phyloP scores from a whole-genome alignment of 495 filamentous ascomycete genomes.

The Neurospora africana region DNA sequence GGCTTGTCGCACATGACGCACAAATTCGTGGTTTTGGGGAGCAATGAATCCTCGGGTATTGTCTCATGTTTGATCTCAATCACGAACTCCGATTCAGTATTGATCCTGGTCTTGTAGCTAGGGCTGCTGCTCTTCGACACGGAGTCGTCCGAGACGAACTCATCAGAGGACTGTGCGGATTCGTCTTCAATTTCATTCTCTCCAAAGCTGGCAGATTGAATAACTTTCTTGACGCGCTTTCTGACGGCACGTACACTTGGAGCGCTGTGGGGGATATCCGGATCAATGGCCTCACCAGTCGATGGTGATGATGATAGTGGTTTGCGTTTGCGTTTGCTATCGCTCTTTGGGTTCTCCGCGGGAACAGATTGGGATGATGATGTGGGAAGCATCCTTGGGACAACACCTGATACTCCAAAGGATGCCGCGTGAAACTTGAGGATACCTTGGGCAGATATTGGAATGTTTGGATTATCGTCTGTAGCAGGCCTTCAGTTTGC shows the following conservation, averaged over 20 bases:
- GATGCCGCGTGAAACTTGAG: background rate
- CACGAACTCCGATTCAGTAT: background rate
- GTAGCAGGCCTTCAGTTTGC: background rate
- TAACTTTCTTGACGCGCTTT: background rate
- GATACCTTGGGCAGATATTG: background rate
- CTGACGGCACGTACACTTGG: background rate
- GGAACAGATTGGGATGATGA: background rate
- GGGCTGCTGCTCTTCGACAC: background rate
- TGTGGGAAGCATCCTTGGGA: background rate
- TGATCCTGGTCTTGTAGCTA: background rate
- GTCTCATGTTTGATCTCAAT: background rate
- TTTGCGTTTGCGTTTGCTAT: background rate
- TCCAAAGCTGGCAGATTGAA: background rate
- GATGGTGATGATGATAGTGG: background rate
- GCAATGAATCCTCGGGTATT: background rate
- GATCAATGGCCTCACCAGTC: background rate
- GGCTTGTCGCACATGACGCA: background rate
- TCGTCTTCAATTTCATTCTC: background rate
- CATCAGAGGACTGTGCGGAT: background rate
- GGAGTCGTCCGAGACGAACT: background rate
- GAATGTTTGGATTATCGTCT: background rate
- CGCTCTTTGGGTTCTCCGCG: background rate
- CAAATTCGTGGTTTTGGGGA: background rate
- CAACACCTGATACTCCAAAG: background rate
- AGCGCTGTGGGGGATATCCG: background rate